phyloP scores from a whole-genome alignment of 2,329 filamentous ascomycete genomes.

The Alternaria viburni region DNA sequence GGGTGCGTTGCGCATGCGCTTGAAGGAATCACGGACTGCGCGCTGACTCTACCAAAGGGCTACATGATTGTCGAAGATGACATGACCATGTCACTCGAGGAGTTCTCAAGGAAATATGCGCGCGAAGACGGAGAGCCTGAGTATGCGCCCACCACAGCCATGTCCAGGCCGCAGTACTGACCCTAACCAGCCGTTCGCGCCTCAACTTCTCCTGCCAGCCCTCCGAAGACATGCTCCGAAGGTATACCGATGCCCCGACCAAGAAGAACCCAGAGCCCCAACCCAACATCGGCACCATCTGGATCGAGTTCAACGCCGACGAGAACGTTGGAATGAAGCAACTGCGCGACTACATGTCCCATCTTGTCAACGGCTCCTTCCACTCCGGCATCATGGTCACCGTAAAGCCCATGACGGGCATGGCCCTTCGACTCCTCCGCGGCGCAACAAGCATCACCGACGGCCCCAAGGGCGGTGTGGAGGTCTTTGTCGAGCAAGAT shows the following conservation, averaged over 20 bases:
- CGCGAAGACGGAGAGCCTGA: conserved; percentile 75
- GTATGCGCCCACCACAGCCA: conserved; percentile 58
- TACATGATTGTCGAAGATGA: conserved; percentile 92
- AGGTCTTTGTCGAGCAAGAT: conserved; percentile 96
- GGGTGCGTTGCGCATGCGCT: conserved; percentile 65
- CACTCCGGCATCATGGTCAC: conserved; percentile 92
- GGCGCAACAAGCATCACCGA: conserved; percentile 36
- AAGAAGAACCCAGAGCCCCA: conserved; percentile 71
- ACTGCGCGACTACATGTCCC: conserved; percentile 86
- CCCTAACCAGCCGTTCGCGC: conserved; percentile 69
- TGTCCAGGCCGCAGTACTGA: conserved; percentile 4
- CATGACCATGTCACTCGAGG: conserved; percentile 82
- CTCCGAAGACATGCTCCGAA: conserved; percentile 80
- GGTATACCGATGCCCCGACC: conserved; percentile 77
- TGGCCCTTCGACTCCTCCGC: conserved; percentile 60
- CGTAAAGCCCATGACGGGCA: conserved; percentile 78
- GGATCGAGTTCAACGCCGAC: conserved; percentile 88
- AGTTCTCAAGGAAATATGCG: conserved; percentile 76
- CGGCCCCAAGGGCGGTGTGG: conserved; percentile 80
- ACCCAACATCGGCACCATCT: conserved; percentile 84
- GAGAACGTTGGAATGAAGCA: conserved; percentile 86
- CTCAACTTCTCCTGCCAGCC: conserved; percentile 91
- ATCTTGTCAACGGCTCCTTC: conserved; percentile 79
- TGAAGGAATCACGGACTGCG: conserved; percentile 12
- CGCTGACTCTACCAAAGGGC: conserved; percentile 64